Conservation (phyloP, 805 yeast genomes). For the Cyberlindnera mycetangii region DNA sequence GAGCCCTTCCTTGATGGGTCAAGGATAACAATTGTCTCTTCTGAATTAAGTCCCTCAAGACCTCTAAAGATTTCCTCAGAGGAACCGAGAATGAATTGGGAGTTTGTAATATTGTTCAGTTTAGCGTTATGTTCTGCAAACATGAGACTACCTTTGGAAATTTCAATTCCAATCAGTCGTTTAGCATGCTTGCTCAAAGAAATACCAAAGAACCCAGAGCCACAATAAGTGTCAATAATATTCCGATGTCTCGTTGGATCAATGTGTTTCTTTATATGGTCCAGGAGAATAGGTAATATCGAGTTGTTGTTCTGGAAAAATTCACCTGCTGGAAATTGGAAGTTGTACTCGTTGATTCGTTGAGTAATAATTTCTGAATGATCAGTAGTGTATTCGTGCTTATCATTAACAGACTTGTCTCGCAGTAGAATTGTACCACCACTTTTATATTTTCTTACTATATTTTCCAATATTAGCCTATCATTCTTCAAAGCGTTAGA, state of each 20-base stretch:
- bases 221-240: constrained; percentile 95
- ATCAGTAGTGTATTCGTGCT: constrained; percentile 63
- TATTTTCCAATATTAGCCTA: constrained; percentile 47
- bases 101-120: constrained; percentile 66
- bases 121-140: constrained; percentile 81
- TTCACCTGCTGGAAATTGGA: constrained; percentile 92
- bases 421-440: constrained; percentile 89
- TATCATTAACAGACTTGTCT: constrained; percentile 54
- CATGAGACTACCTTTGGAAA: constrained; percentile 82
- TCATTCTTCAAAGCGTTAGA: constrained; percentile 70
- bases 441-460: constrained; percentile 47
- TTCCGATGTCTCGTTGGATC: constrained; percentile 46
- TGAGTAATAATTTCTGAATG: constrained; percentile 76
- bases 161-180: constrained; percentile 86
- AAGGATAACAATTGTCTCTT: constrained; percentile 80
- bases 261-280: constrained; percentile 68
- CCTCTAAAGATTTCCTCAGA: constrained; percentile 85
- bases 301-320: constrained; percentile 63
- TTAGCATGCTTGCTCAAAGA: constrained; percentile 73
- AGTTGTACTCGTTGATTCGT: constrained; percentile 62
- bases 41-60: constrained; percentile 44
- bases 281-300: constrained; percentile 80
- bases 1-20: constrained; percentile 99
- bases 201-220: constrained; percentile 88
- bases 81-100: constrained; percentile 81